These are phyloP conservation scores for Urtica urens DNA, from an alignment of 306 rosid species.

Conservation along the genomic window DNA sequence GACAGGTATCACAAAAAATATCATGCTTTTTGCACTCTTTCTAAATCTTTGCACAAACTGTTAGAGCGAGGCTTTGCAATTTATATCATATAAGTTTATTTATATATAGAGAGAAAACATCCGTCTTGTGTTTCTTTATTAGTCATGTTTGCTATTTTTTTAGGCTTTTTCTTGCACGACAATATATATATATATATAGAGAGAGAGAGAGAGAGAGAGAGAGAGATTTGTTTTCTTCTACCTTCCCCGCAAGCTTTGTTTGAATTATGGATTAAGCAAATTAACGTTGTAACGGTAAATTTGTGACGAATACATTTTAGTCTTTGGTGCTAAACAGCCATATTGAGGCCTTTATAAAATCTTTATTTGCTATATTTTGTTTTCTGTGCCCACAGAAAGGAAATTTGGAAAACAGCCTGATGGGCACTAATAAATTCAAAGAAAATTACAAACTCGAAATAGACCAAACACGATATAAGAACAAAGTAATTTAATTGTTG, in stretches of 20 bases:
- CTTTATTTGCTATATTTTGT: background rate
- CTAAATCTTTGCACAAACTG: too few relatives aligned
- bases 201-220: background rate
- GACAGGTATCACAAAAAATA: too few relatives aligned
- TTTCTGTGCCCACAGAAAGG: slow-evolving; percentile 4
- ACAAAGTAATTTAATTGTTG: slow-evolving; percentile 24
- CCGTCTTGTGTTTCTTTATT: too few relatives aligned
- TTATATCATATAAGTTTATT: background rate
- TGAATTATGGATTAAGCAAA: slow-evolving; percentile 1
- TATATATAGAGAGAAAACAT: background rate
- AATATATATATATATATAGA: background rate
- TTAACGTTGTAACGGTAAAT: background rate
- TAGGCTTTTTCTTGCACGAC: too few relatives aligned
- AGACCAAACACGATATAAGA: slow-evolving; percentile 37
- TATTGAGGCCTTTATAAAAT: background rate
- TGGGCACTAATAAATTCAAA: slow-evolving; percentile 6
- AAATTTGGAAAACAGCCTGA: background rate
- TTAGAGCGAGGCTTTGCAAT: too few relatives aligned
- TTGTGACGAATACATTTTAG: background rate
- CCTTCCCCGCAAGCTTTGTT: background rate
- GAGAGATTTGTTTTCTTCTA: background rate
- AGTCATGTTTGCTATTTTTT: too few relatives aligned
- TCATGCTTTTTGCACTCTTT: too few relatives aligned
- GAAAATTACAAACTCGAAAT: slow-evolving; percentile 15
- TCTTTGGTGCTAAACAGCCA: background rate